phyloP scores from a whole-genome alignment of 345 rosid genomes.

The Gossypium turneri region DNA sequence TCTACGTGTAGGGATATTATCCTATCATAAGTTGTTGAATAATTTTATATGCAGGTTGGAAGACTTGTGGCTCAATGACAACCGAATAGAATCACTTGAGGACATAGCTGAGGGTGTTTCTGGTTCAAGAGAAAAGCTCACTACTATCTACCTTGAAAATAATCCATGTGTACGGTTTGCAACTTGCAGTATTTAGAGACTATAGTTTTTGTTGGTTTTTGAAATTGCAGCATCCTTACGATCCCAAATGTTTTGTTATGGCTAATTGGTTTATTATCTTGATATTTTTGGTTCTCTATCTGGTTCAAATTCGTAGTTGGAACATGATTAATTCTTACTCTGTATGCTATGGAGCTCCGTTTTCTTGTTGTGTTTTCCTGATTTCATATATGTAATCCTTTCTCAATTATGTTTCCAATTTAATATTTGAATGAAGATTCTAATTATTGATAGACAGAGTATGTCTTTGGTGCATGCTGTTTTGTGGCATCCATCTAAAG shows the following conservation, averaged over 20 bases:
- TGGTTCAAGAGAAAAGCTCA: no score
- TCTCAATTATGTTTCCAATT: neutral
- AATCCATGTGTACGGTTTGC: no score
- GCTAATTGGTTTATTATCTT: neutral
- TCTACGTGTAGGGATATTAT: no score
- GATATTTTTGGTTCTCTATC: neutral
- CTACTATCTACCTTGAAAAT: no score
- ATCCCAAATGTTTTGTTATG: neutral
- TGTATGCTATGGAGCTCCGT: neutral
- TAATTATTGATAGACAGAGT: neutral
- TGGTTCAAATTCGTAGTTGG: neutral
- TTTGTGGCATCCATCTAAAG: neutral
- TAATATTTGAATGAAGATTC: neutral
- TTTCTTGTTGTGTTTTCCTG: neutral
- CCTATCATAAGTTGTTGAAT: no score
- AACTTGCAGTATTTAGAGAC: no score
- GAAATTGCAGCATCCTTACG: no score
- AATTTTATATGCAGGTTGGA: no score
- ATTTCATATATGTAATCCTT: neutral
- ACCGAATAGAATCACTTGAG: no score
- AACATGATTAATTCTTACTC: neutral
- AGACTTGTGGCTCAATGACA: no score
- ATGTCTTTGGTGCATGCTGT: neutral
- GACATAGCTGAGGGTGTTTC: no score
- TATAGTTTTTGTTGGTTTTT: no score